Evolutionary conservation across 805 yeast genomes (phyloP).

Genomic region (Zygosaccharomyces bisporus): DNA sequence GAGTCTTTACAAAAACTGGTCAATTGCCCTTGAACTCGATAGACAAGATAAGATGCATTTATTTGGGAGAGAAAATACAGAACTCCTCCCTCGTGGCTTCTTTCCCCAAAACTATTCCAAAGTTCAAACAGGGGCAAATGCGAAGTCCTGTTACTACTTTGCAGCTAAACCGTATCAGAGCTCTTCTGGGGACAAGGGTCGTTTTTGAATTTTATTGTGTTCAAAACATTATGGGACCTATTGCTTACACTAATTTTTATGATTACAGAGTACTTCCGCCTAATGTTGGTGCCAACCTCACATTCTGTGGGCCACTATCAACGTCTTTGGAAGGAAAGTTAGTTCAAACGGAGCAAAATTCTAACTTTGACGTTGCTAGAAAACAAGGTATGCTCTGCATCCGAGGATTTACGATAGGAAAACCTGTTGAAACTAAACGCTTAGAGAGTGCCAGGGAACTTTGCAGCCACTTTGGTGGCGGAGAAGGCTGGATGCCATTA

Average conservation of each 20-base stretch:
- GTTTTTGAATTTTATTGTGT: constrained; percentile 47
- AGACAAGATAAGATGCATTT: constrained; percentile 40
- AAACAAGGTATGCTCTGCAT: constrained; percentile 50
- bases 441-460: constrained; percentile 30
- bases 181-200: constrained; percentile 47
- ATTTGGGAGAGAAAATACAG: constrained; percentile 35
- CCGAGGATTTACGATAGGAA: constrained; percentile 68
- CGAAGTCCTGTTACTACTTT: constrained; percentile 18
- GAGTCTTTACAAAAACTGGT: constrained; percentile 43
- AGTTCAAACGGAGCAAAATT: constrained; percentile 33
- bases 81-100: constrained; percentile 17
- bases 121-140: constrained; percentile 16
- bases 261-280: constrained; percentile 53
- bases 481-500: constrained; percentile 52
- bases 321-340: constrained; percentile 61
- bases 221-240: constrained; percentile 48
- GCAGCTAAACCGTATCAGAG: constrained; percentile 42
- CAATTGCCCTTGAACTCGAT: constrained; percentile 21
- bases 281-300: constrained; percentile 30
- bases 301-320: constrained; percentile 53
- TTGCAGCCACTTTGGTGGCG: constrained; percentile 38
- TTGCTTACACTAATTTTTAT: constrained; percentile 54
- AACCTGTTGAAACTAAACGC: constrained; percentile 36
- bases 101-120: constrained; percentile 19
- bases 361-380: constrained; percentile 34